A percentile compares a stretch with the other conserved stretches of the same genome.
phyloP scores from a whole-genome alignment of 768 basidiomycete species.

The Termitomyces sp. region DNA sequence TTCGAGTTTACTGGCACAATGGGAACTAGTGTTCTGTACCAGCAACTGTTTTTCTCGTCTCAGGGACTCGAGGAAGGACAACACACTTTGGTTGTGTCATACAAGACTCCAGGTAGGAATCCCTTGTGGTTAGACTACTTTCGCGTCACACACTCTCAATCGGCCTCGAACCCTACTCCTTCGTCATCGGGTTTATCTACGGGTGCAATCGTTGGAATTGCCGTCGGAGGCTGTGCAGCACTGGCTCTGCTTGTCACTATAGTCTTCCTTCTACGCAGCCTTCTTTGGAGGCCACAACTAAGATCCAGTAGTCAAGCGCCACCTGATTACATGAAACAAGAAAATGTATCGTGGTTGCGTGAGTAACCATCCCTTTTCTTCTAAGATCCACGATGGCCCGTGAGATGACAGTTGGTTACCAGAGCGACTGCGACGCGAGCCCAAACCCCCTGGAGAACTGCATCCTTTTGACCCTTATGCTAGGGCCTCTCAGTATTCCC shows the following conservation, averaged over 20 bases:
- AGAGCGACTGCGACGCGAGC: background rate
- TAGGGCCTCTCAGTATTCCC: background rate
- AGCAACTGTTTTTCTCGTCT: constrained; percentile 1
- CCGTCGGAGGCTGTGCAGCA: background rate
- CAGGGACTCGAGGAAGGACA: background rate
- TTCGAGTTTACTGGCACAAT: background rate
- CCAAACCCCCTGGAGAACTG: background rate
- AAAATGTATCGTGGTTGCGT: background rate
- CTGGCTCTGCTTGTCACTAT: constrained; percentile 2
- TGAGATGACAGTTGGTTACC: background rate
- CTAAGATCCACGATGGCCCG: background rate
- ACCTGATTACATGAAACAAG: background rate
- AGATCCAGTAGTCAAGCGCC: background rate
- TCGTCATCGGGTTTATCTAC: background rate
- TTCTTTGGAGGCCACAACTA: background rate
- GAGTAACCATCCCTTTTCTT: background rate
- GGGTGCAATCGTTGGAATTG: constrained; percentile 5
- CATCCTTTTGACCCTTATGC: constrained; percentile 2
- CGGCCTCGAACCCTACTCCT: background rate
- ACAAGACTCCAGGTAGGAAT: background rate
- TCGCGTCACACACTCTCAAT: background rate
- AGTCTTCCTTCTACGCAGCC: background rate
- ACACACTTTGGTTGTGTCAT: constrained; percentile 1
- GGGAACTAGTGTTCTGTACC: background rate
- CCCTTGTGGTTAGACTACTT: constrained; percentile 6